A percentile compares a stretch with the other conserved stretches of the same genome.
Conservation (phyloP, 2,329 filamentous ascomycete genomes). For the Magnaporthiopsis rhizophila region DNA sequence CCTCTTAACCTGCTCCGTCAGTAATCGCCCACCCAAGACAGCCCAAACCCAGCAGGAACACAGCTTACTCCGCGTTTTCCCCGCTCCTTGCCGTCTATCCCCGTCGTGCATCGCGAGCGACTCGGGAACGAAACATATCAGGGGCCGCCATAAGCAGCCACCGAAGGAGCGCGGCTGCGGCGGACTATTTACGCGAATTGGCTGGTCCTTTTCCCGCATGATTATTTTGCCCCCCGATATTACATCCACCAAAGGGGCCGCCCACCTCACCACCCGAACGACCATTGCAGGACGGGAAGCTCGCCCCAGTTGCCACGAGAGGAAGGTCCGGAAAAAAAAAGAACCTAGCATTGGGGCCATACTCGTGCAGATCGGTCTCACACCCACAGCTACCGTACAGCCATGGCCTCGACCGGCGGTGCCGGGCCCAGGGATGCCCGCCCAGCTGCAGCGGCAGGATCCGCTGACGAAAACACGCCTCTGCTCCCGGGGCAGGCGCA, state of each 20-base stretch:
- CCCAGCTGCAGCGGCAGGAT: background rate
- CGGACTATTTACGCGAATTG: background rate
- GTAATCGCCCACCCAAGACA: background rate
- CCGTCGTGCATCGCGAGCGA: background rate
- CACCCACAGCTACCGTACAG: background rate
- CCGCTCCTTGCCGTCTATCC: background rate
- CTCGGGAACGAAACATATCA: background rate
- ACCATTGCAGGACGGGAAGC: background rate
- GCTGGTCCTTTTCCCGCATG: background rate
- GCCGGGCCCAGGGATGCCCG: background rate
- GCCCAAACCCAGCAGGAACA: background rate
- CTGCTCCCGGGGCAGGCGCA: background rate
- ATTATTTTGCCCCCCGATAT: background rate
- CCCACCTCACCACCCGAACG: too few relatives aligned
- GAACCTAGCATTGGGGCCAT: background rate
- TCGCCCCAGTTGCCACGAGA: background rate
- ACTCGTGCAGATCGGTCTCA: background rate
- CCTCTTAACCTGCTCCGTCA: background rate
- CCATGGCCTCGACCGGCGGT: background rate
- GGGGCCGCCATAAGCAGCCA: background rate
- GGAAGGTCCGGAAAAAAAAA: background rate
- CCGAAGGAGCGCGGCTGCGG: background rate
- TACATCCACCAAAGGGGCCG: background rate
- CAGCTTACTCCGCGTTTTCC: background rate
- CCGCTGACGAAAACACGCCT: slow-evolving; percentile 3